Evolutionary conservation across 768 basidiomycete species (phyloP), one percentile per base, ranked within the genome.

Genomic region (Trametes gibbosa): DNA sequence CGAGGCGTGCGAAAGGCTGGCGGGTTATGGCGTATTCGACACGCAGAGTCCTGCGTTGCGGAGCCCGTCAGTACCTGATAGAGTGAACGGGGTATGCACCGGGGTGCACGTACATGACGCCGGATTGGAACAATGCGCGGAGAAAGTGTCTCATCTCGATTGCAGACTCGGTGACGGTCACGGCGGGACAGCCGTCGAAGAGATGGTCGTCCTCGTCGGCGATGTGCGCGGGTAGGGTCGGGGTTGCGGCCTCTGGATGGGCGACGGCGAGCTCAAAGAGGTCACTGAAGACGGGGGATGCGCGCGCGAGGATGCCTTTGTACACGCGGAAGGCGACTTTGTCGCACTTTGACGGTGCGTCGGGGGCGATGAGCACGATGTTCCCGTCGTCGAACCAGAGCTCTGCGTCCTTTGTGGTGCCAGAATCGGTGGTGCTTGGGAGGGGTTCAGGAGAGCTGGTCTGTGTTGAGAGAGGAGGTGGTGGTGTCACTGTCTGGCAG

Each of bases 371-470:
- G 16, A 63, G 32, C 21, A 63, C 40, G 45, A 63, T 48, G 32
- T 46, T 58, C 24, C 61, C 61, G 25, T 63, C 61, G 2, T 52
- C 42, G 34, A 46, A 61, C 53, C 54, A 63, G 32, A 62, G 32
- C 13, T 58, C 49, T 6, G 10, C 13, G 16, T 39, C 37, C 29
- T 10, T 32, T 32, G 29, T 32, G 29, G 10, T 32, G 5, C 10
- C 29, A 10, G 29, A 4, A 32, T n/a, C n/a, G n/a, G n/a, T 32
- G 29, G 29, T 32, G 5, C 10, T 4, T 32, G n/a, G n/a, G n/a
- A n/a, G n/a, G n/a, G n/a, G n/a, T n/a, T n/a, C n/a, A n/a, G n/a
- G n/a, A n/a, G n/a, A n/a, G n/a, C n/a, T n/a, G n/a, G n/a, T n/a
- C n/a, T n/a, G n/a, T n/a, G n/a, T n/a, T n/a, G n/a, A n/a, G n/a